Base-by-base conservation (phyloP, 306 rosid genomes). In the Dryas alaskensis region DNA sequence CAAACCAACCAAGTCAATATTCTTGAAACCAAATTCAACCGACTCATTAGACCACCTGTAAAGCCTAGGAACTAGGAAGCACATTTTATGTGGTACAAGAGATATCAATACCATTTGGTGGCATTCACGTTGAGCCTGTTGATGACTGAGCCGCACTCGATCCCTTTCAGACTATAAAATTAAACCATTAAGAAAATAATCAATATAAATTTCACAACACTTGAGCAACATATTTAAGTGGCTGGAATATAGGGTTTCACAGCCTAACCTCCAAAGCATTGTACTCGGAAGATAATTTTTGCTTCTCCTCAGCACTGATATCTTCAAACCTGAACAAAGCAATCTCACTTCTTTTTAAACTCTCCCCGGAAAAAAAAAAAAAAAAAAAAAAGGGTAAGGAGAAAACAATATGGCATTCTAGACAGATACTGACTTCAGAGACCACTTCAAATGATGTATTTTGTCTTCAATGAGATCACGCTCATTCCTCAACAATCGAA, bases 401-500 rank as follows among this genome's bases (percentile, higher is more conserved):
- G 37, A 31, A 22, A 22, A 31, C 65, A 60, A 58, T 55, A 53
- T 39, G 55, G 50, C 44, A 46, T 49, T 72, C 65, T 61, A 70
- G 81, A 82, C 57, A 67, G 65, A 67, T 78, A 81, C 91, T 72
- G 73, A 89, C 99, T 81, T 90, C 70, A 92, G 92, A 79, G 89
- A 81, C 96, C 96, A 88, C 87, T 88, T 86, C 85, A 92, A 66
- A 79, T 83, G 90, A 81, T 88, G 92, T 55, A 95, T 80, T 83
- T 88, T 87, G 86, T 92, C 98, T 84, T 95, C 99, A 75, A 89
- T 87, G 64, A 67, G 73, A 78, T 89, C 93, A 10, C 98, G 96
- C 49, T 92, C 87, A 67, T 82, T 87, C 89, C 98, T 86, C 84
- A 92, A 76, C 60, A 73, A 83, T 60, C 86, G 93, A 74, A 92